Evolutionary conservation across 2,329 filamentous ascomycete species (phyloP).

Genomic region (Aspergillus fischeri): DNA sequence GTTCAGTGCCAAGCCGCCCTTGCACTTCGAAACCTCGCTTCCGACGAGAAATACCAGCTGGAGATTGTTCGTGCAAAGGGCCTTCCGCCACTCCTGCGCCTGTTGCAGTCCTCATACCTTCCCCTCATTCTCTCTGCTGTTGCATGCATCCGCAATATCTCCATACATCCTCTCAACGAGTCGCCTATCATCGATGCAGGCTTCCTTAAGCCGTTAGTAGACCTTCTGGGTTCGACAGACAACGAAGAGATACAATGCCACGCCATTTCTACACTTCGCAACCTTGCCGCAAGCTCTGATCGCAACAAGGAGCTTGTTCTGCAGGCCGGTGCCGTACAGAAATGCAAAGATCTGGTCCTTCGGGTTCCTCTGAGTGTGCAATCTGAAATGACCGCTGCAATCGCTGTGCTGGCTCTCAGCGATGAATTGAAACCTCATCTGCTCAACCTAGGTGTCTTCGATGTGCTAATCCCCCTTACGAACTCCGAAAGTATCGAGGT

Average conservation of each 20-base stretch:
- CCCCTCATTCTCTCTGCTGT: slow-evolving; percentile 95
- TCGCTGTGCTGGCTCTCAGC: slow-evolving; percentile 90
- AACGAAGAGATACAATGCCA: slow-evolving; percentile 99
- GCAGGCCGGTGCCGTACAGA: slow-evolving; percentile 93
- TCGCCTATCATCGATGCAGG: slow-evolving; percentile 98
- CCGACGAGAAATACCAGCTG: slow-evolving; percentile 97
- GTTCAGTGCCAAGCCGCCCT: slow-evolving; percentile 97
- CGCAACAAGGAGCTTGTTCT: slow-evolving; percentile 97
- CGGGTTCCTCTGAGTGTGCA: slow-evolving; percentile 92
- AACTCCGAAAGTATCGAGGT: slow-evolving; percentile 96
- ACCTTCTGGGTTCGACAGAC: slow-evolving; percentile 88
- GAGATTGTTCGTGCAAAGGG: slow-evolving; percentile 92
- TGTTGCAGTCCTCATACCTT: slow-evolving; percentile 91
- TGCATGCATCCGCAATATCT: slow-evolving; percentile 97
- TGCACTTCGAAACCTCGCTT: slow-evolving; percentile 89
- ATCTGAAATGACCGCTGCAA: slow-evolving; percentile 99
- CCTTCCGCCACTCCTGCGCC: slow-evolving; percentile 75
- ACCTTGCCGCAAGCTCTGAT: slow-evolving; percentile 93
- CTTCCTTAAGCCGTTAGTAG: slow-evolving; percentile 88
- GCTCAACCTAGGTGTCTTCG: slow-evolving; percentile 87
- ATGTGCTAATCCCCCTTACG: slow-evolving; percentile 91
- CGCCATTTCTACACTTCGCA: slow-evolving; percentile 92
- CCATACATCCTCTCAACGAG: slow-evolving; percentile 95
- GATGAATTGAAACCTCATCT: slow-evolving; percentile 93
- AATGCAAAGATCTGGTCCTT: slow-evolving; percentile 94